Percentiles rank a stretch among this genome's conserved stretches.
Evolutionary conservation across 2,329 filamentous ascomycete species (phyloP).

Genomic region (Cladophialophora exuberans): DNA sequence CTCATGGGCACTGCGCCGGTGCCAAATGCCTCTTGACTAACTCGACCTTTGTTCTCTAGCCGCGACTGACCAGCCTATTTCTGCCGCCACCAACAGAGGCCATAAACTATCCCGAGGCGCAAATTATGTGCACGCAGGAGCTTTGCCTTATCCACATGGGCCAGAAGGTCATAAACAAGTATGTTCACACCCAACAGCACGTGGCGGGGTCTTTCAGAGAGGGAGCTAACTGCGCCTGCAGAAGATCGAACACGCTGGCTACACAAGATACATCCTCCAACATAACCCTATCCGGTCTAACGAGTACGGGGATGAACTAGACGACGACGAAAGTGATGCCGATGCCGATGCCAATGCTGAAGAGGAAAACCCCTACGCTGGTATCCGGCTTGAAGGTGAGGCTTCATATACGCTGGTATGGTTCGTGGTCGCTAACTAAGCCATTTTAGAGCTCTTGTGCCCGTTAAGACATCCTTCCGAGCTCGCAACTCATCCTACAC

Average conservation of each 20-base stretch:
- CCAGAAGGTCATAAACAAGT: constrained; percentile 61
- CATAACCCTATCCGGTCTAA: constrained; percentile 64
- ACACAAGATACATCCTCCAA: constrained; percentile 61
- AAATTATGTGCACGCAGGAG: constrained; percentile 58
- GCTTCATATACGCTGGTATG: constrained; percentile 7
- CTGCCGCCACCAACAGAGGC: constrained; percentile 60
- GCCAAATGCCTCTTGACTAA: constrained; percentile 16
- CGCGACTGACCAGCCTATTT: constrained; percentile 55
- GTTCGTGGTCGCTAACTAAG: not conserved
- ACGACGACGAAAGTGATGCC: constrained; percentile 60
- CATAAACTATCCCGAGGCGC: constrained; percentile 65
- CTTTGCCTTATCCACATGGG: constrained; percentile 55
- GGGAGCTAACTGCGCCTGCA: constrained; percentile 36
- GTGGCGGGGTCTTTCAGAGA: not conserved
- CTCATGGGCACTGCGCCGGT: not conserved
- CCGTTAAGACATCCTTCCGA: constrained; percentile 66
- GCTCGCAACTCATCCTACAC: constrained; percentile 61
- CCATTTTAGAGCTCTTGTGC: constrained; percentile 55
- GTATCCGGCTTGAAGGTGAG: constrained; percentile 60
- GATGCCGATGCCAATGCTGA: constrained; percentile 61
- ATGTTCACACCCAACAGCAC: not conserved
- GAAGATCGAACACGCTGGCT: constrained; percentile 66
- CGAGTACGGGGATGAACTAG: constrained; percentile 65
- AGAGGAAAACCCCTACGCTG: constrained; percentile 65
- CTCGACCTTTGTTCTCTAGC: constrained; percentile 12